Evolutionary conservation across 208 protist species (phyloP).

Genomic region (Vickermania ingenoplastis): DNA sequence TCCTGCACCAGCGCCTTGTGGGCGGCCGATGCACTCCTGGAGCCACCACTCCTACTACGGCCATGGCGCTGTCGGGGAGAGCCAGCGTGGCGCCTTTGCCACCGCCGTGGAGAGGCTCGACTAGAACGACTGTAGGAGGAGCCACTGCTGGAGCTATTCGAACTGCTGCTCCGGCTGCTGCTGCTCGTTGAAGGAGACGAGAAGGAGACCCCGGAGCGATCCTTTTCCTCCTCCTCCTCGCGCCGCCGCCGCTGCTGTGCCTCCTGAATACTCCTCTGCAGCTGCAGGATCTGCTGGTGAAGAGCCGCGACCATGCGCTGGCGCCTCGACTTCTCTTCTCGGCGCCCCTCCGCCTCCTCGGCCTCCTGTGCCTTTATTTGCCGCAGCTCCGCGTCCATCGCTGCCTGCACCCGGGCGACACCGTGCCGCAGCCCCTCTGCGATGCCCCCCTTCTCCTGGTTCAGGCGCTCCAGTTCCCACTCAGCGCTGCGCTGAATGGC

Average conservation of each 20-base stretch:
- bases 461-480: not conserved
- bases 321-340: not conserved
- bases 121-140: not conserved
- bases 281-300: not conserved
- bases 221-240: not conserved
- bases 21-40: too few relatives aligned
- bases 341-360: not conserved
- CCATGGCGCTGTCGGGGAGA: too few relatives aligned
- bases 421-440: not conserved
- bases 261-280: not conserved
- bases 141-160: not conserved
- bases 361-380: not conserved
- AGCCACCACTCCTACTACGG: too few relatives aligned
- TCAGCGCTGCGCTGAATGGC: not conserved
- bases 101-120: too few relatives aligned
- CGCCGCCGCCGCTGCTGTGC: not conserved
- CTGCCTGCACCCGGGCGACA: not conserved
- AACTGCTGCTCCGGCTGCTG: not conserved
- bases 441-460: not conserved
- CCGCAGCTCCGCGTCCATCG: not conserved
- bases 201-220: not conserved
- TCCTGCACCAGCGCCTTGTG: too few relatives aligned
- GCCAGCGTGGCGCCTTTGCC: too few relatives aligned
- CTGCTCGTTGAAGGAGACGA: not conserved
- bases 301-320: not conserved